These are phyloP conservation scores for Alternaria ventricosa DNA, from an alignment of 2,329 filamentous ascomycete genomes.

Conservation along the genomic window DNA sequence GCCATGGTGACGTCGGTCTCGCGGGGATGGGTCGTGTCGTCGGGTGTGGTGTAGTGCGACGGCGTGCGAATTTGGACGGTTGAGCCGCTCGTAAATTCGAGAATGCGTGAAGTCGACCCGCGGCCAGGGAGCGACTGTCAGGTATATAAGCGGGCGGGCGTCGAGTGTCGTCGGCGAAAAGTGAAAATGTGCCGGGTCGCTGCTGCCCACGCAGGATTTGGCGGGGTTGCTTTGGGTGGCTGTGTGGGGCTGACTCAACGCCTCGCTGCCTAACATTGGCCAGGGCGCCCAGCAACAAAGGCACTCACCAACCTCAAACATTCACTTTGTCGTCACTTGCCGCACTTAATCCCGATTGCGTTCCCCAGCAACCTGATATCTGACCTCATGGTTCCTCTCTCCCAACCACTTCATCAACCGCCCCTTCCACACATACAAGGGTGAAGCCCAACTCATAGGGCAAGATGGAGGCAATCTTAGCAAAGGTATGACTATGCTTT, in stretches of 20 bases:
- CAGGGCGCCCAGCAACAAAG: conserved; percentile 20
- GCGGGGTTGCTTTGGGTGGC: conserved; percentile 25
- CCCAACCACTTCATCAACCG: background rate
- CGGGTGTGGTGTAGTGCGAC: conserved; percentile 7
- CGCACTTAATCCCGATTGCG: background rate
- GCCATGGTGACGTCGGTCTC: conserved; percentile 67
- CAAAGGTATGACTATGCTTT: conserved; percentile 56
- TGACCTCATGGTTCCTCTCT: conserved; percentile 5
- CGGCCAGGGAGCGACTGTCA: conserved; percentile 11
- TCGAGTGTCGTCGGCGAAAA: conserved; percentile 24
- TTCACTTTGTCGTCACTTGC: background rate
- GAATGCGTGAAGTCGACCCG: background rate
- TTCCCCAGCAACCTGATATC: background rate
- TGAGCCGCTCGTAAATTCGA: background rate
- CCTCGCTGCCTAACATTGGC: conserved; percentile 35
- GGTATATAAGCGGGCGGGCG: conserved; percentile 6
- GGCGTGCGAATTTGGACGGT: background rate
- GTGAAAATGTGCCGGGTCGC: conserved; percentile 29
- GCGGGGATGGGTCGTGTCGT: conserved; percentile 7
- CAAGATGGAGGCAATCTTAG: conserved; percentile 74
- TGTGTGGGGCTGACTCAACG: conserved; percentile 25
- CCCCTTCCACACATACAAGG: background rate
- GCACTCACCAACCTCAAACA: conserved; percentile 20
- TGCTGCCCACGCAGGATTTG: conserved; percentile 28
- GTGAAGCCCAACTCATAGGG: conserved; percentile 6